phyloP scores from a whole-genome alignment of 2,329 filamentous ascomycete genomes.

The Proliferodiscus dingleyae region DNA sequence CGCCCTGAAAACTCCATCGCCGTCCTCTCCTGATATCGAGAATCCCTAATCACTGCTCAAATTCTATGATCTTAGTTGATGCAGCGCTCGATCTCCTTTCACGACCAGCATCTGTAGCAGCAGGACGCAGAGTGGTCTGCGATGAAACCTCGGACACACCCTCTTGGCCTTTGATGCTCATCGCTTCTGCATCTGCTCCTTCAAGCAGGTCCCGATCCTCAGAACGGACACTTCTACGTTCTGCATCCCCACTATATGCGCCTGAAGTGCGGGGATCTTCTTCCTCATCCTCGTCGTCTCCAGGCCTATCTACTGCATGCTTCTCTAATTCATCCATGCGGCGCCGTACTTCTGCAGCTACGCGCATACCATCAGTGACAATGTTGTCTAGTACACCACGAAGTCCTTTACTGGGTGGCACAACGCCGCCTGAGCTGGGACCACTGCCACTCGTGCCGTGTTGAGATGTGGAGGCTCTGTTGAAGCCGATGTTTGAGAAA shows the following conservation, averaged over 20 bases:
- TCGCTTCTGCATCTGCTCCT: slow-evolving; percentile 67
- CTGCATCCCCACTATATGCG: slow-evolving; percentile 53
- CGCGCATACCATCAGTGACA: slow-evolving; percentile 93
- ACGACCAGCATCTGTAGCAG: neutral
- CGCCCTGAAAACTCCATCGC: neutral
- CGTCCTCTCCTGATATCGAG: neutral
- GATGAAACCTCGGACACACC: slow-evolving; percentile 15
- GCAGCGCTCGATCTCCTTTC: neutral
- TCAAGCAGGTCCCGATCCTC: slow-evolving; percentile 67
- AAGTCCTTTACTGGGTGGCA: slow-evolving; percentile 61
- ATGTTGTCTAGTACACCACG: slow-evolving; percentile 95
- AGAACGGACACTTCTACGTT: slow-evolving; percentile 59
- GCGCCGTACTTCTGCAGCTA: slow-evolving; percentile 84
- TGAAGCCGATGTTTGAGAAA: slow-evolving; percentile 68
- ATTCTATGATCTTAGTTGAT: slow-evolving; percentile 39
- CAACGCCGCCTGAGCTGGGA: slow-evolving; percentile 26
- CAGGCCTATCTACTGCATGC: slow-evolving; percentile 63
- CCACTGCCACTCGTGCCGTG: slow-evolving; percentile 34
- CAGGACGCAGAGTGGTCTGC: slow-evolving; percentile 11
- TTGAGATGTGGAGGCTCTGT: slow-evolving; percentile 37
- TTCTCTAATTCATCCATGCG: slow-evolving; percentile 93
- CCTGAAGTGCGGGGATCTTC: slow-evolving; percentile 45
- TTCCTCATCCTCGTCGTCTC: slow-evolving; percentile 67
- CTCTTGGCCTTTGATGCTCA: slow-evolving; percentile 34
- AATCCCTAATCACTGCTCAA: slow-evolving; percentile 33